Percentiles rank a stretch among this genome's conserved stretches.
Conservation (phyloP, 2,329 filamentous ascomycete species). For the Colletotrichum sidae region DNA sequence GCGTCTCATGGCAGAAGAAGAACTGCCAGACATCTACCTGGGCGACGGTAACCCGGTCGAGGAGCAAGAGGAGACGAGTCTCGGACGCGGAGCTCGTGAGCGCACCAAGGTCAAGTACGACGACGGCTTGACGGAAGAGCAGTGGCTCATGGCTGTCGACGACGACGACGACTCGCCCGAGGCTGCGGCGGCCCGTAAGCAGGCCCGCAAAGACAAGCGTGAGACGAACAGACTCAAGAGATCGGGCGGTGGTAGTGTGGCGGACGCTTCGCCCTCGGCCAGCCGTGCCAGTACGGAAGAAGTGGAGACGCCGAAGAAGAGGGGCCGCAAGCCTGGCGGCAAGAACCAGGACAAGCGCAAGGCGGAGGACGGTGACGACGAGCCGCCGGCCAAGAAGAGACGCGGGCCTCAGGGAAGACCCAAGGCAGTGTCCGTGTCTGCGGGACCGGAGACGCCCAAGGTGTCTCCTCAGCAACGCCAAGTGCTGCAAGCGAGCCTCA, state of each 20-base stretch:
- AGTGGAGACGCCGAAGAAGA: constrained; percentile 78
- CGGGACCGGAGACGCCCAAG: constrained; percentile 51
- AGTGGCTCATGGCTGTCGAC: constrained; percentile 98
- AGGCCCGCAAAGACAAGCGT: constrained; percentile 84
- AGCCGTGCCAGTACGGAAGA: constrained; percentile 89
- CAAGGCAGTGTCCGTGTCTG: constrained; percentile 56
- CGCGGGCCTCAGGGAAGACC: constrained; percentile 76
- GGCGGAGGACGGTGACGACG: constrained; percentile 81
- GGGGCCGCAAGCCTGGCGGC: constrained; percentile 81
- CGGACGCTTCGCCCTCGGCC: constrained; percentile 79
- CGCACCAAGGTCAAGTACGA: constrained; percentile 95
- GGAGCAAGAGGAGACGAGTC: constrained; percentile 80
- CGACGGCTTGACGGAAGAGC: constrained; percentile 96
- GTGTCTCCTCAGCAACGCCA: constrained; percentile 77
- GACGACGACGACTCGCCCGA: constrained; percentile 96
- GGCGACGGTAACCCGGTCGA: constrained; percentile 84
- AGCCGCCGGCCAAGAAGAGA: constrained; percentile 83
- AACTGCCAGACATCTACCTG: constrained; percentile 94
- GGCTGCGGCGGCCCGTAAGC: constrained; percentile 90
- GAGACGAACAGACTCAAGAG: constrained; percentile 80
- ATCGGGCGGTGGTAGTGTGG: constrained; percentile 41
- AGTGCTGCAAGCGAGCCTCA: constrained; percentile 83
- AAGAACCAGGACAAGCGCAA: constrained; percentile 87
- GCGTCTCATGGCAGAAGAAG: constrained; percentile 86
- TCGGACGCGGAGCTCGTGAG: constrained; percentile 93